Evolutionary conservation across 345 rosid species (phyloP).

Genomic region (Syzygium jambos): DNA sequence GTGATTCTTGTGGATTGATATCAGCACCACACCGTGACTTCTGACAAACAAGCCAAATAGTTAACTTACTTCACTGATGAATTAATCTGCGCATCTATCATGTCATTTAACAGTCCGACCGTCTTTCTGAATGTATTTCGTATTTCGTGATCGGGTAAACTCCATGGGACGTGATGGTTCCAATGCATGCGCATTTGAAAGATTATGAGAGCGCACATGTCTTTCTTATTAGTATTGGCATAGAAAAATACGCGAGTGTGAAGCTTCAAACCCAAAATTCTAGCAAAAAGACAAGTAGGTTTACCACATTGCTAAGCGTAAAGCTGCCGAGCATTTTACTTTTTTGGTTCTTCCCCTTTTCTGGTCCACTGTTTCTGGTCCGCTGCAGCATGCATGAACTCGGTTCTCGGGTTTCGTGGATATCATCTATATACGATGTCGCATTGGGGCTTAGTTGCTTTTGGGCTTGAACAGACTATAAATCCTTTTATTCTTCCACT

Average conservation of each 20-base stretch:
- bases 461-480: background rate
- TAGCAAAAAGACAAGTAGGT: background rate
- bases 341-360: background rate
- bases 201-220: rapidly evolving
- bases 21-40: too few relatives aligned
- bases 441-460: background rate
- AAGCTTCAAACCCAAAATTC: background rate
- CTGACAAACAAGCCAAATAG: too few relatives aligned
- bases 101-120: too few relatives aligned
- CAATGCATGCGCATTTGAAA: background rate
- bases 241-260: background rate
- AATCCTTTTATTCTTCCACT: background rate
- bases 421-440: background rate
- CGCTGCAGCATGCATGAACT: background rate
- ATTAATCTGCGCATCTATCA: too few relatives aligned
- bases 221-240: background rate
- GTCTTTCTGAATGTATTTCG: too few relatives aligned
- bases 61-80: too few relatives aligned
- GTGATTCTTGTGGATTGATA: too few relatives aligned
- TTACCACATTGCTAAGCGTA: background rate
- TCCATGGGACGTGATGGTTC: background rate
- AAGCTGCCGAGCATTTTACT: background rate
- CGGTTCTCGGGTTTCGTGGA: background rate
- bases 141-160: too few relatives aligned
- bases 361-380: background rate